Base-by-base conservation (phyloP, 805 yeast genomes). In the Isabelozyma gotoi region DNA sequence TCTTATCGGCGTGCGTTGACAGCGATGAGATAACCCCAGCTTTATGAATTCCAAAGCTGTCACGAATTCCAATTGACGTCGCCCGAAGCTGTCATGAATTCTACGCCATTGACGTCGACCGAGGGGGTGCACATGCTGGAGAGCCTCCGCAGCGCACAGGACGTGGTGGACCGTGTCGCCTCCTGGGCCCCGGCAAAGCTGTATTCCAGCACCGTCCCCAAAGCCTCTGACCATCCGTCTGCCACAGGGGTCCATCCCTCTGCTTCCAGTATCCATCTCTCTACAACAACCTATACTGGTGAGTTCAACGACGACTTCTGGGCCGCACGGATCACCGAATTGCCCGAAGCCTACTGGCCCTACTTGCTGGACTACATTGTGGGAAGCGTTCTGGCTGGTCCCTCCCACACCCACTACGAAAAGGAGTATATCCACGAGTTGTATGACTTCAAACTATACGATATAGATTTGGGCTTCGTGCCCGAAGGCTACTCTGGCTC, bases 321-420 rank as follows among this genome's bases (percentile, higher is more conserved):
- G 39, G 39, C 39, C n/a, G 32, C 31, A 4, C 10, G 39, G 15
- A 11, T 24, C 15, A 36, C 39, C 19, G 18, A 19, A 10, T 20
- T 20, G 12, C 10, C 15, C n/a, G 34, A 32, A 10, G 15, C 16
- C 16, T 14, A 14, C 8, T 14, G 17, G 17, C 2, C 2, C 16
- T 15, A 20, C 18, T 21, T 36, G 6, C 12, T 14, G 10, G 15
- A n/a, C 4, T 35, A 35, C 14, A 19, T 17, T 16, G 39, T 24
- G 16, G 39, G 39, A 5, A 11, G 16, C 11, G 7, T 36, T 7
- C 31, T 18, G 42, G 29, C n/a, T 36, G 31, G 49, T 19, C 48
- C 46, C 15, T 59, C 61, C 34, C 76, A 71, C 48, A 62, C 74
- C 14, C 62, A 60, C 16, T 63, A 61, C 39, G 76, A 71, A 48